A percentile compares a stretch with the other conserved stretches of the same genome.
Conservation (phyloP, 2,329 filamentous ascomycete genomes). For the Diaporthe sp. region DNA sequence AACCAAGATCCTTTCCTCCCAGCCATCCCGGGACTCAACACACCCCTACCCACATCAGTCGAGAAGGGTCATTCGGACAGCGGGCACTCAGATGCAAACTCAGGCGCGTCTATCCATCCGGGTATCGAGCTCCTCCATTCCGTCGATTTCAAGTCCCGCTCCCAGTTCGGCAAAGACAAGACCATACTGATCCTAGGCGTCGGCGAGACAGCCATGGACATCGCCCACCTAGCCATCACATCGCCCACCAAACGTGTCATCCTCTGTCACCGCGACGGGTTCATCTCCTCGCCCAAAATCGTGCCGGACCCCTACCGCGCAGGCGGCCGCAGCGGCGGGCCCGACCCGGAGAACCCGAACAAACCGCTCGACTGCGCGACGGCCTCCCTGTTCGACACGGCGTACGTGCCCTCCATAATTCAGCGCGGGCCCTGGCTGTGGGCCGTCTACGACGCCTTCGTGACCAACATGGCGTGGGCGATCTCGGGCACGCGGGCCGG, state of each 20-base stretch:
- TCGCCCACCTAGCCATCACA: constrained; percentile 52
- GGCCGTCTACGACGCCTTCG: constrained; percentile 60
- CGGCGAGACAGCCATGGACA: constrained; percentile 54
- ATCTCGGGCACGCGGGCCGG: constrained; percentile 60
- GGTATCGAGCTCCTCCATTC: constrained; percentile 48
- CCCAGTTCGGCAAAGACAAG: constrained; percentile 50
- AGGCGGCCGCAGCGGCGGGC: constrained; percentile 38
- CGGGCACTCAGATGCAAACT: too few species aligned
- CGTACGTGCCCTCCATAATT: constrained; percentile 61
- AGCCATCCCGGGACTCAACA: constrained; percentile 41
- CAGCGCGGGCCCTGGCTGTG: constrained; percentile 58
- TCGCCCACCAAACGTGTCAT: constrained; percentile 52
- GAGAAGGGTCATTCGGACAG: not conserved
- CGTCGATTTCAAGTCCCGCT: constrained; percentile 50
- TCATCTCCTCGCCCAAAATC: constrained; percentile 53
- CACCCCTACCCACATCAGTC: not conserved
- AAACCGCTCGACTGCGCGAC: constrained; percentile 61
- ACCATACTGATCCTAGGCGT: constrained; percentile 52
- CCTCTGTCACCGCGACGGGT: constrained; percentile 53
- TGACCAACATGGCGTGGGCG: constrained; percentile 56
- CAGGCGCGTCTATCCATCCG: constrained; percentile 32
- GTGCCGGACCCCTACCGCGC: constrained; percentile 39
- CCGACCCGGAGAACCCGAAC: constrained; percentile 46
- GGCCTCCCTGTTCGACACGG: constrained; percentile 64
- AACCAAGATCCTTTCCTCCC: constrained; percentile 51